These are phyloP conservation scores for Pleurotus salmoneostramineus DNA, from an alignment of 768 basidiomycete species.

Conservation along the genomic window DNA sequence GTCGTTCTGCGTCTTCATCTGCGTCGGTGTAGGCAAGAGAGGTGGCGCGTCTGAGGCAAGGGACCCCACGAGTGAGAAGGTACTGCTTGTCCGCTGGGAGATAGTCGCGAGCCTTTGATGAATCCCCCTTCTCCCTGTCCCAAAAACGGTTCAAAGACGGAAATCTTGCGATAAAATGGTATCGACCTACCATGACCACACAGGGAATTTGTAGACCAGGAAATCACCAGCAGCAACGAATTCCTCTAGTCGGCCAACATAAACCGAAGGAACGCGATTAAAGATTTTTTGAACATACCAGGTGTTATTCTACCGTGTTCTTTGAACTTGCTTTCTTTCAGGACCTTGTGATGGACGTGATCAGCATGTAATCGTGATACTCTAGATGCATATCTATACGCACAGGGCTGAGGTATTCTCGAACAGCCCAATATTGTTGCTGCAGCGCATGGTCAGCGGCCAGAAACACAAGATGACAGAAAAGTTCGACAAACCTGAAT, in stretches of 20 bases:
- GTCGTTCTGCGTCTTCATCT: slow-evolving; percentile 93
- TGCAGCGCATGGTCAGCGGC: slow-evolving; percentile 24
- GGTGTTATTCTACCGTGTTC: slow-evolving; percentile 96
- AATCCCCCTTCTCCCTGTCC: slow-evolving; percentile 87
- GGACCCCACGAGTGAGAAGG: slow-evolving; percentile 93
- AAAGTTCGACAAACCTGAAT: slow-evolving; percentile 15
- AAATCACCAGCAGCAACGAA: slow-evolving; percentile 98
- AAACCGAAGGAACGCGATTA: background rate
- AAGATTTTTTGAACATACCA: slow-evolving; percentile 44
- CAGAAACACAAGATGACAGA: background rate
- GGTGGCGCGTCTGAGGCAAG: slow-evolving; percentile 90
- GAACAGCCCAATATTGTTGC: slow-evolving; percentile 92
- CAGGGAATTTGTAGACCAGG: slow-evolving; percentile 95
- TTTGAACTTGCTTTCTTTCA: slow-evolving; percentile 98
- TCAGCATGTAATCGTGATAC: slow-evolving; percentile 22
- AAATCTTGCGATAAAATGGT: background rate
- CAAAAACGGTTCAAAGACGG: slow-evolving; percentile 8
- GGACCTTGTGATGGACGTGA: slow-evolving; percentile 58
- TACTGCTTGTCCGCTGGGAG: slow-evolving; percentile 97
- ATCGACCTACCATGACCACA: slow-evolving; percentile 85
- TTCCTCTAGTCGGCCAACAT: slow-evolving; percentile 62
- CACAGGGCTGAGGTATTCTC: slow-evolving; percentile 92
- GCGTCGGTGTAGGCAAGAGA: slow-evolving; percentile 92
- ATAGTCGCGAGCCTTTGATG: slow-evolving; percentile 83
- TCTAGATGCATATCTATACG: slow-evolving; percentile 19